Base-by-base conservation (phyloP, 768 basidiomycete species). In the Lactifluus pinguis region DNA sequence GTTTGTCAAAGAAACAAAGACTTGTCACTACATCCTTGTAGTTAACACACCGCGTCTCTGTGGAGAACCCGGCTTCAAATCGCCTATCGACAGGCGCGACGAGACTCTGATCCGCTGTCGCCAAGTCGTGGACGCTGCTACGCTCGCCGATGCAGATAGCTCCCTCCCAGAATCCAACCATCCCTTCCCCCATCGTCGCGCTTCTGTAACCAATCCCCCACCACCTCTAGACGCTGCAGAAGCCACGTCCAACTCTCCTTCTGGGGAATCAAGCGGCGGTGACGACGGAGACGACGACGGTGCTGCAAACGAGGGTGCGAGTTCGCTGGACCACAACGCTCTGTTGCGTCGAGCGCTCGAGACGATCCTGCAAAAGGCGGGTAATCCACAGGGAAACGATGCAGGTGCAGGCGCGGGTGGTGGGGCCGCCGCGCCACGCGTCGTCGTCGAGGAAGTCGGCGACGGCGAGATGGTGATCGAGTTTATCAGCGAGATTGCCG, bases 11-110 rank as follows among this genome's bases (percentile, higher is more conserved):
- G 94, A 97, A 77, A 81, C 92, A 39, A 89, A 89, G 71, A 95
- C 90, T 42, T 99, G 97, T 74, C 85, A 89, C 64, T 98, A 99
- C 71, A 85, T 97, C 49, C 79, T 98, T 53, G 87, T 98, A 65
- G 85, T 98, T 60, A 89, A 98, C 71, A 97, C 95, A 0, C 95
- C 97, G 38, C 88, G 93, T 57, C 79, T 99, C 19, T 98, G 97
- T 69, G 83, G 86, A 61, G 87, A 95, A 67, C 94, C 94, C 17
- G 91, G 94, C 11, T 98, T 99, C 77, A 87, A 82, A 72, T 88
- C 89, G 58, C 82, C 77, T 36, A 79, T 79, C 50, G 85, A 89
- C 65, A 75, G 79, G 42, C 79, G 78, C 52, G 83, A 84, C 54
- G 87, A 91, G 66, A 78, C 84, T 11, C 74, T 79, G 67, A 85